These are phyloP conservation scores for Apiosordaria backusii DNA, from an alignment of 495 filamentous ascomycete genomes.

Conservation along the genomic window DNA sequence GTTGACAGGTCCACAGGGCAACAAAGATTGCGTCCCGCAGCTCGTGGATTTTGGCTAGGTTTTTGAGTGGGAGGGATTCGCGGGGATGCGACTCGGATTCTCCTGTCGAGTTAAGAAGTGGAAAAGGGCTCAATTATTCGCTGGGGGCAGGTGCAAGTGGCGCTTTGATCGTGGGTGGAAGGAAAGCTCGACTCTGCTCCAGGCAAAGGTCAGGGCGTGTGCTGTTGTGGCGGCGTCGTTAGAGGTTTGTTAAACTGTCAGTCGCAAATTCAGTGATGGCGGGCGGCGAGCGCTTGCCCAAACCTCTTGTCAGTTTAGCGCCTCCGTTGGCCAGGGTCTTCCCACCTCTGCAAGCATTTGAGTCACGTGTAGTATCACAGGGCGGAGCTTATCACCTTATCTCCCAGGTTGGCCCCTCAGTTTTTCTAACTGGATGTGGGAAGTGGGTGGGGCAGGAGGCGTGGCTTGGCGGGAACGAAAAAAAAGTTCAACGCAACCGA, in stretches of 20 bases:
- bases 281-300: neutral
- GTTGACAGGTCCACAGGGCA: slow-evolving; percentile 16
- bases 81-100: neutral
- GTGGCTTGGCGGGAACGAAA: slow-evolving; percentile 18
- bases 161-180: slow-evolving; percentile 15
- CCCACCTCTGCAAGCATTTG: neutral
- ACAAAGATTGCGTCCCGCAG: slow-evolving; percentile 12
- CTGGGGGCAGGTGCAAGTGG: neutral
- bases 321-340: neutral
- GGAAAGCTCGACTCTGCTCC: slow-evolving; percentile 33
- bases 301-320: slow-evolving; percentile 3
- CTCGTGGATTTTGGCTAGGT: neutral
- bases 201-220: slow-evolving; percentile 23
- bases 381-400: slow-evolving; percentile 13
- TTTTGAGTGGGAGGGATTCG: neutral
- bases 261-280: slow-evolving; percentile 15
- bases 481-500: slow-evolving; percentile 31
- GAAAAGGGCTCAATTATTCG: neutral
- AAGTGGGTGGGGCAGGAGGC: slow-evolving; percentile 24
- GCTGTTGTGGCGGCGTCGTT: slow-evolving; percentile 11
- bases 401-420: neutral
- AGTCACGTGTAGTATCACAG: slow-evolving; percentile 16
- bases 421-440: slow-evolving; percentile 14
- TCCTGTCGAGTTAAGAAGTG: slow-evolving; percentile 8
- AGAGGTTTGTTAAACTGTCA: slow-evolving; percentile 9